Evolutionary conservation across 73 alveolate species (phyloP), one percentile per base, ranked within the genome.

Genomic region (Paramecium primaurelia): DNA sequence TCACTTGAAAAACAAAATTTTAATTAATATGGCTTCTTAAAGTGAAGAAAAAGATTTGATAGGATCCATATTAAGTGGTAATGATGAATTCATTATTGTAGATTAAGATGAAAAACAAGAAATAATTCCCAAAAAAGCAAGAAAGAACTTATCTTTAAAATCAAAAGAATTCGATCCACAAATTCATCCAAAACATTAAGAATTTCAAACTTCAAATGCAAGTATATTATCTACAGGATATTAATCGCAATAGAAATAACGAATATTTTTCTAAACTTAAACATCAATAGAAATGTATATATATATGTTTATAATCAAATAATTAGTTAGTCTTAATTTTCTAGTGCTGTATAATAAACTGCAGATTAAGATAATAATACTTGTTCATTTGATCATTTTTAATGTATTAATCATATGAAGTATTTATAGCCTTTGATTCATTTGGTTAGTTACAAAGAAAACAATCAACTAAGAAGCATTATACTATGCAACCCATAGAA

Each of bases 31-130:
- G 91, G 71, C 91, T 38, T 80, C 91, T 40, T 25, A 80, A 20
- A 80, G 58, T 36, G 75, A 80, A 26, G 91, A 80, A 16, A 80
- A 80, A 80, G 91, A 80, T 47, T 26, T 80, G 36, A 80, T 80
- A 26, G 91, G 91, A 47, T 80, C 77, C 44, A 80, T 80, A 22
- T 47, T 80, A 25, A 80, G 91, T 80, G 91, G 91, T 80, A 80
- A 54, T 20, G n/a, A 40, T 8, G 14, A 34, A 40, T 42, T 80
- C n/a, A 10, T 36, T 45, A 80, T 12, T 28, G 42, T 32, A 64
- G 84, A 64, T 64, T 64, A 64, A 64, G 84, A 64, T 34, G 84
- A 64, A 28, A 64, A 64, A 20, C 25, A 28, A 28, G 84, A 64
- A 11, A 32, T 64, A 25, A n/a, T 34, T 20, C 84, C 49, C 7